These are phyloP conservation scores for Polyporus arcularius DNA, from an alignment of 768 basidiomycete species.

Conservation along the genomic window DNA sequence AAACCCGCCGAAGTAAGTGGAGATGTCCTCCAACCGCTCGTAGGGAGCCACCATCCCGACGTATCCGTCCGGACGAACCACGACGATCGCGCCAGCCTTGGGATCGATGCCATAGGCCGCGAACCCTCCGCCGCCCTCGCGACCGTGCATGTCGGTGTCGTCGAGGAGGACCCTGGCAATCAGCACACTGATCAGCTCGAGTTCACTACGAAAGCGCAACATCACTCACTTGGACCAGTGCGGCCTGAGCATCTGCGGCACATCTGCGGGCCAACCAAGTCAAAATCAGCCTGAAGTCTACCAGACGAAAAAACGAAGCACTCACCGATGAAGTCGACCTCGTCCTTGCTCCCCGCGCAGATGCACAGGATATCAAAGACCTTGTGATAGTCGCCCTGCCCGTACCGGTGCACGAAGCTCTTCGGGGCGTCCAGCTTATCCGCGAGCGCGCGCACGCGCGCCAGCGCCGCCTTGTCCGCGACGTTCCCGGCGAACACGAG, in stretches of 20 bases:
- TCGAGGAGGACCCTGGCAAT: conserved; percentile 58
- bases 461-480: conserved; percentile 19
- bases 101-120: conserved; percentile 50
- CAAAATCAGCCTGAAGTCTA: too few species aligned
- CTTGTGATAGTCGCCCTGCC: background rate
- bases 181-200: background rate
- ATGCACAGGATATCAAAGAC: conserved; percentile 9
- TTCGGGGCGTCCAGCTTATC: conserved; percentile 12
- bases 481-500: conserved; percentile 47
- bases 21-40: conserved; percentile 36
- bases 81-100: conserved; percentile 45
- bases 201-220: background rate
- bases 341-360: conserved; percentile 1
- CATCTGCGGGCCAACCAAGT: conserved; percentile 31
- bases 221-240: conserved; percentile 59
- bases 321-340: background rate
- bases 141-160: conserved; percentile 47
- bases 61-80: conserved; percentile 67
- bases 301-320: background rate
- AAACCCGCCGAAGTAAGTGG: conserved; percentile 50
- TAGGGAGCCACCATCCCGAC: conserved; percentile 57
- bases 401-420: conserved; percentile 20
- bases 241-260: conserved; percentile 46
- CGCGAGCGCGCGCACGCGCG: conserved; percentile 21
- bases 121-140: conserved; percentile 56